Conservation (phyloP, 2,329 filamentous ascomycete genomes). For the Tolypocladium capitatum region DNA sequence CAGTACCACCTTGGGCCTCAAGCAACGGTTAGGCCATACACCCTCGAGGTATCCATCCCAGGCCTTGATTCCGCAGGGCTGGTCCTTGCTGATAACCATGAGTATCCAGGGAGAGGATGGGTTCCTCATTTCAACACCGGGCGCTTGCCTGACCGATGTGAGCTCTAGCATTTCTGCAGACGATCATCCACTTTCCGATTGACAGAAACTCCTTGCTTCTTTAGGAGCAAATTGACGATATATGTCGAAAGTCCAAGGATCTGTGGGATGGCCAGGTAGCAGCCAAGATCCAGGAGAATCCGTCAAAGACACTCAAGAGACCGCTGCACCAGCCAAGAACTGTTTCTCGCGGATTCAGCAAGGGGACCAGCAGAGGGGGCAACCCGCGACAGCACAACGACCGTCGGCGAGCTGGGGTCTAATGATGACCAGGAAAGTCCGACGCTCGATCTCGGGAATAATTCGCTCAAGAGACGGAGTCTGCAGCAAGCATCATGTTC, state of each 20-base stretch:
- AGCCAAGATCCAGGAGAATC: conserved; percentile 30
- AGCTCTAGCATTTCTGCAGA: conserved; percentile 13
- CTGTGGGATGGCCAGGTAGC: conserved; percentile 43
- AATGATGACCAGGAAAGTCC: background rate
- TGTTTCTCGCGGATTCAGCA: conserved; percentile 19
- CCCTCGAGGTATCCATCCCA: conserved; percentile 31
- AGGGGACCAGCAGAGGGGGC: conserved; percentile 10
- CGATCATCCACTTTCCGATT: conserved; percentile 1
- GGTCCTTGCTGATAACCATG: conserved; percentile 1
- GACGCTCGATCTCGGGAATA: background rate
- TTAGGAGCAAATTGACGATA: conserved; percentile 48
- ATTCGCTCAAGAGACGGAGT: background rate
- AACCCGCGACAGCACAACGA: conserved; percentile 14
- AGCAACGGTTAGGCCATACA: conserved; percentile 43
- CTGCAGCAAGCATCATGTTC: background rate
- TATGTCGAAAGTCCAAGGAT: conserved; percentile 45
- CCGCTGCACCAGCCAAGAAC: conserved; percentile 43
- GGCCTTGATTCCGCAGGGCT: background rate
- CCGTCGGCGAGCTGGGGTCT: background rate
- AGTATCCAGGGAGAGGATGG: conserved; percentile 42
- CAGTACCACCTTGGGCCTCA: conserved; percentile 45
- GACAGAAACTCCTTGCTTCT: conserved; percentile 4
- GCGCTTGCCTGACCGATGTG: conserved; percentile 45
- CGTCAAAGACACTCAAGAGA: conserved; percentile 38
- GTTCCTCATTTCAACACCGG: conserved; percentile 45